These are phyloP conservation scores for Raffaelea ambrosiae DNA, from an alignment of 2,329 filamentous ascomycete species.

Conservation along the genomic window DNA sequence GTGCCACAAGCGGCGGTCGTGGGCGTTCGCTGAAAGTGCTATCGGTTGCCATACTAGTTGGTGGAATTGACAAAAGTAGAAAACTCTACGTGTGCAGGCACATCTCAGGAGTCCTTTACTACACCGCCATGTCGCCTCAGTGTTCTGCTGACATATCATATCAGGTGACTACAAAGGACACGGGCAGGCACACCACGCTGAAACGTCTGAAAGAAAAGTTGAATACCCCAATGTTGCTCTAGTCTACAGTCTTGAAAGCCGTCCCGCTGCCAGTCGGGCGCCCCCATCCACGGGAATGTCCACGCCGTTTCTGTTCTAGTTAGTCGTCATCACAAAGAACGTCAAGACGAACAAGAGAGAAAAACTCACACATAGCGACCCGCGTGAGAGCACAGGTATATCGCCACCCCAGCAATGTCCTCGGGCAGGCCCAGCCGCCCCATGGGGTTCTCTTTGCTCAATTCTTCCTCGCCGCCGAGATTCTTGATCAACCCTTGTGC, in stretches of 20 bases:
- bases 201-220: no score
- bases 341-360: neutral
- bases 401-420: constrained; percentile 51
- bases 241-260: neutral
- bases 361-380: neutral
- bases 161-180: no score
- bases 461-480: constrained; percentile 44
- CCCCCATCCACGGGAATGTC: neutral
- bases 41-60: no score
- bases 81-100: no score
- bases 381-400: constrained; percentile 51
- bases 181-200: no score
- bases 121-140: no score
- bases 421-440: constrained; percentile 46
- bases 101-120: no score
- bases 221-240: no score
- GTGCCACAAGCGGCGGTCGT: no score
- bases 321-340: neutral
- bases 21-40: no score
- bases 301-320: neutral
- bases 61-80: no score
- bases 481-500: constrained; percentile 54
- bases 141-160: no score
- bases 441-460: constrained; percentile 44
- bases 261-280: neutral